phyloP scores from a whole-genome alignment of 2,329 filamentous ascomycete species.

The Microdochium nivale region DNA sequence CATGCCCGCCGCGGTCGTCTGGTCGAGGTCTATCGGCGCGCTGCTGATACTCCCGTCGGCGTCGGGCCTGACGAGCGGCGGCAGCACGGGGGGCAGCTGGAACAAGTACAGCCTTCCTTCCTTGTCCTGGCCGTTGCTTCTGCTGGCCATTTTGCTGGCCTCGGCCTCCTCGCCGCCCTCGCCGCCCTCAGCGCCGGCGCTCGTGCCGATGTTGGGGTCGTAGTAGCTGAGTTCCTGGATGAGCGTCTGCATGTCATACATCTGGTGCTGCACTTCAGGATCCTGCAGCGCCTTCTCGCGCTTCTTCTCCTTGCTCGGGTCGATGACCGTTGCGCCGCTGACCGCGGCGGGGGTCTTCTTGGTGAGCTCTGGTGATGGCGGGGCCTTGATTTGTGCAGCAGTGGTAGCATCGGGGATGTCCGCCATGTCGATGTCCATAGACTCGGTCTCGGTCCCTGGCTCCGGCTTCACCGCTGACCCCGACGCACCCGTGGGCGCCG shows the following conservation, averaged over 20 bases:
- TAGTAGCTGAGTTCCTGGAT: slow-evolving; percentile 21
- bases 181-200: slow-evolving; percentile 6
- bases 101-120: slow-evolving; percentile 56
- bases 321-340: too few species aligned
- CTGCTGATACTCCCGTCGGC: slow-evolving; percentile 15
- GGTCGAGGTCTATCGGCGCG: slow-evolving; percentile 14
- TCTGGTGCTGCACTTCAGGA: slow-evolving; percentile 14
- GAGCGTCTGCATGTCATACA: slow-evolving; percentile 19
- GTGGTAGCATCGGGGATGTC: slow-evolving; percentile 28
- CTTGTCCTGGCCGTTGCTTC: slow-evolving; percentile 13
- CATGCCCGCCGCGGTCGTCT: too few species aligned
- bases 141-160: slow-evolving; percentile 3
- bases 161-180: slow-evolving; percentile 4
- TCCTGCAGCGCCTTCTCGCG: slow-evolving; percentile 20
- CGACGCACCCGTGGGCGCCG: slow-evolving; percentile 20
- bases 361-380: slow-evolving; percentile 21
- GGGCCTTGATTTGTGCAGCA: slow-evolving; percentile 13
- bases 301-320: slow-evolving; percentile 18
- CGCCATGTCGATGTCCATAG: slow-evolving; percentile 28
- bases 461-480: slow-evolving; percentile 34
- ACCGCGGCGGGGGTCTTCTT: slow-evolving; percentile 13
- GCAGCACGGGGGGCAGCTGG: slow-evolving; percentile 55
- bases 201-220: slow-evolving; percentile 6
- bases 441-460: slow-evolving; percentile 27
- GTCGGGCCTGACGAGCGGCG: slow-evolving; percentile 33